Evolutionary conservation across 495 filamentous ascomycete genomes (phyloP).

Genomic region (Astrocystis sublimbata): DNA sequence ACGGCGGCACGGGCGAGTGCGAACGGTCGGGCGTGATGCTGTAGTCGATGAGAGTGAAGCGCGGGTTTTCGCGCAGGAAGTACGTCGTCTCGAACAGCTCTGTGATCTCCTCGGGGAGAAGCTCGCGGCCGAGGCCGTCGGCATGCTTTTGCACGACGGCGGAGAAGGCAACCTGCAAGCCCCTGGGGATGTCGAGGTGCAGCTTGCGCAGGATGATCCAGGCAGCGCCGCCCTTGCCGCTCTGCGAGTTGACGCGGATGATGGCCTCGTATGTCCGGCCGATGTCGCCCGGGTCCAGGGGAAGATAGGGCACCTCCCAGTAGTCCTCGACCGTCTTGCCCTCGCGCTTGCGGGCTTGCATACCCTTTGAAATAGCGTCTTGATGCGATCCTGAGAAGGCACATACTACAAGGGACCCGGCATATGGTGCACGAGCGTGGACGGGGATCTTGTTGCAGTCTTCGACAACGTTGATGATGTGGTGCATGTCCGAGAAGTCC

Average conservation of each 20-base stretch:
- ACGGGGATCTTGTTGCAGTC: neutral
- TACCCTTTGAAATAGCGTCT: slow-evolving; percentile 21
- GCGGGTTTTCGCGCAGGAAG: slow-evolving; percentile 75
- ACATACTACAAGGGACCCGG: slow-evolving; percentile 21
- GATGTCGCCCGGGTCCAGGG: slow-evolving; percentile 91
- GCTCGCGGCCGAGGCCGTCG: slow-evolving; percentile 75
- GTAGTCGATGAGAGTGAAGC: slow-evolving; percentile 90
- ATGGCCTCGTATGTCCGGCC: slow-evolving; percentile 95
- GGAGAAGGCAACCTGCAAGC: slow-evolving; percentile 88
- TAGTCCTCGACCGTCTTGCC: slow-evolving; percentile 60
- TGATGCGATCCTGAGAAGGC: slow-evolving; percentile 13
- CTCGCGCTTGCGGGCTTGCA: slow-evolving; percentile 4
- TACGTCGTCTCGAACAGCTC: slow-evolving; percentile 86
- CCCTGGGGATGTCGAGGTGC: slow-evolving; percentile 90
- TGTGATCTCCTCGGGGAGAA: slow-evolving; percentile 79
- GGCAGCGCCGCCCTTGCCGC: slow-evolving; percentile 91
- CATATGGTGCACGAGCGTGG: slow-evolving; percentile 5
- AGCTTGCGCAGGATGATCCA: slow-evolving; percentile 91
- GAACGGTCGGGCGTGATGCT: slow-evolving; percentile 86
- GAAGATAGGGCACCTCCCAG: slow-evolving; percentile 84
- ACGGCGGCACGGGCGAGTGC: slow-evolving; percentile 68
- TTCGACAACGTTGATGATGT: neutral
- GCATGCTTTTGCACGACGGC: slow-evolving; percentile 79
- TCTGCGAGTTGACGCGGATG: slow-evolving; percentile 96
- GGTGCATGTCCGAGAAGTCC: slow-evolving; percentile 4